phyloP scores from a whole-genome alignment of 257 asterid species.

The Scutellaria minor region DNA sequence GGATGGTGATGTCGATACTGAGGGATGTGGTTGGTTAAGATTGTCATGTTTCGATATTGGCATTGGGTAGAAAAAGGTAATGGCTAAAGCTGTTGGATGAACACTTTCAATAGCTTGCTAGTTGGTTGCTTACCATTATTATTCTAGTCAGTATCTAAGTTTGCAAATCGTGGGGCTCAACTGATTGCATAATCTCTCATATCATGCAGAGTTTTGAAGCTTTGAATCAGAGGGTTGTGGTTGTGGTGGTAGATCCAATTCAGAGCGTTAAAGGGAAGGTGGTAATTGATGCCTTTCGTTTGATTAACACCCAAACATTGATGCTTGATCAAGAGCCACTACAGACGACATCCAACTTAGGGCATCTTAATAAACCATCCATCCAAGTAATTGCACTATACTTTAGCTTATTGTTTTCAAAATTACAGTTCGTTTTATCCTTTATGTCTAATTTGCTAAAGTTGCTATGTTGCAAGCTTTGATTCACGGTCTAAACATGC shows the following conservation, averaged over 20 bases:
- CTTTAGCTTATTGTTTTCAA: not conserved
- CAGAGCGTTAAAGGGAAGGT: conserved; percentile 93
- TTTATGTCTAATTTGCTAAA: conserved; percentile 19
- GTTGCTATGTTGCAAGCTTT: conserved; percentile 60
- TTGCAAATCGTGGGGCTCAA: not conserved
- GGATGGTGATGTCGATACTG: not conserved
- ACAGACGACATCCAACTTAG: conserved; percentile 91
- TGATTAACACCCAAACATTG: conserved; percentile 91
- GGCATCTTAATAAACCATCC: conserved; percentile 86
- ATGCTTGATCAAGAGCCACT: conserved; percentile 98
- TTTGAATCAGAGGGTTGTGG: conserved; percentile 83
- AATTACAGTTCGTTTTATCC: not conserved
- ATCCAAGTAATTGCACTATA: conserved; percentile 58
- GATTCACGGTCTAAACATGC: conserved; percentile 84
- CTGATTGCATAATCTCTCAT: conserved; percentile 22
- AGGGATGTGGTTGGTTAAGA: conserved; percentile 8
- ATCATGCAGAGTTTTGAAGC: conserved; percentile 85
- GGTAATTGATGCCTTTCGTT: conserved; percentile 83
- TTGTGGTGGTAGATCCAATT: conserved; percentile 89
- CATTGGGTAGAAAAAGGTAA: not conserved
- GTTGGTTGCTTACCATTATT: not conserved
- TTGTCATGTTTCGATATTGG: not conserved
- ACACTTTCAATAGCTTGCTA: not conserved
- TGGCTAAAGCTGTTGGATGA: no score
- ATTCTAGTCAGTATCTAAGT: not conserved